Evolutionary conservation across 345 rosid species (phyloP).

Genomic region (Cardiospermum halicacabum): DNA sequence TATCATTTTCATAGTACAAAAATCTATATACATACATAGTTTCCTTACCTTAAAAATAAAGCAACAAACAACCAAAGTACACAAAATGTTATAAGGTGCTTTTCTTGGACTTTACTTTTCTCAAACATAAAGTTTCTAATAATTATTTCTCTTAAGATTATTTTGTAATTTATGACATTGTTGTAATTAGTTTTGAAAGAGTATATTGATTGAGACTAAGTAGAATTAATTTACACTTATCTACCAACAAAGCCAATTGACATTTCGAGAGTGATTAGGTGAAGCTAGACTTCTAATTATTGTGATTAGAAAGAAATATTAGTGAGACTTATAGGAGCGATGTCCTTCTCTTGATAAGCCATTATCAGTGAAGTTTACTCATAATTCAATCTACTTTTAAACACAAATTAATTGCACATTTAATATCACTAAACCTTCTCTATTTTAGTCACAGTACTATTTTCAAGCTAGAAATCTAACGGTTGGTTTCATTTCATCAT

Average conservation of each 20-base stretch:
- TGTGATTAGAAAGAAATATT: background rate
- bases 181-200: background rate
- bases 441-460: too few relatives aligned
- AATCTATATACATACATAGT: too few relatives aligned
- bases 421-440: too few relatives aligned
- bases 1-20: too few relatives aligned
- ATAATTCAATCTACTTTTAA: too few relatives aligned
- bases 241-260: constrained; percentile 31
- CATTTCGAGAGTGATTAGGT: constrained; percentile 18
- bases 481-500: too few relatives aligned
- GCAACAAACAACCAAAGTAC: constrained; percentile 25
- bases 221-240: too few relatives aligned
- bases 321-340: background rate
- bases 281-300: background rate
- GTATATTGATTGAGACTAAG: background rate
- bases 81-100: background rate
- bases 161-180: background rate
- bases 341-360: background rate
- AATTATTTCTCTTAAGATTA: background rate
- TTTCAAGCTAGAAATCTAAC: too few relatives aligned
- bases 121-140: constrained; percentile 37
- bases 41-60: too few relatives aligned
- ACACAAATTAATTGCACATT: too few relatives aligned
- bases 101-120: constrained; percentile 49
- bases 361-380: too few relatives aligned